Evolutionary conservation across 2,329 filamentous ascomycete species (phyloP), one percentile per base, ranked within the genome.

Genomic region (Cladophialophora carrionii): DNA sequence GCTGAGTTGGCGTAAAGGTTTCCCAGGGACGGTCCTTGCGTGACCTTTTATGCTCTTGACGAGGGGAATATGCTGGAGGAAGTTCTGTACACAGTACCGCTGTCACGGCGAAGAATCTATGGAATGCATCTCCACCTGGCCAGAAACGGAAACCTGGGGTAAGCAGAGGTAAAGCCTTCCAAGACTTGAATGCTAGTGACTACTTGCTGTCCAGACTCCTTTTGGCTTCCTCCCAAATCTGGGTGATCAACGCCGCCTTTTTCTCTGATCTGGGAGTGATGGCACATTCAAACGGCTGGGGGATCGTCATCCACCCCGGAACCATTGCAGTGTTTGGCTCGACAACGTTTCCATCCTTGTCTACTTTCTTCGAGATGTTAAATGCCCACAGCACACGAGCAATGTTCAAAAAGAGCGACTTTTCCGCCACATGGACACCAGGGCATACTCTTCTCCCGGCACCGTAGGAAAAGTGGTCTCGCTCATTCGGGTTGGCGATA

Each of bases 321-420:
- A 68, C 66, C 63, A 66, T 66, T 20, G 56, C 61, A n/a, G 57
- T 37, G 17, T 68, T 61, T 7, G 66, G 66, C 52, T 68, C 63
- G 26, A 68, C 56, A 20, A 51, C 48, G 20, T 58, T 62, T 2
- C 65, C 67, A 22, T 69, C 63, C 26, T 61, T 41, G 24, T 31
- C 61, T 4, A 67, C 49, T 17, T 66, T 63, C 49, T 71, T 68
- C 4, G 64, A 65, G 58, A 77, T 73, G 34, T 73, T 67, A 58
- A 76, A 77, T 1, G 72, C 73, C 76, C 76, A 77, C 1, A 78
- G 43, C 2, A 75, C 58, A 14, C 73, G 71, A 1, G 71, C 73
- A n/a, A 76, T 64, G 2, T 69, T 71, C 4, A 75, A 46, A 57
- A 67, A 75, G 1, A 78, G 63, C 24, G 68, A 72, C 4, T 72